Evolutionary conservation across 2,329 filamentous ascomycete species (phyloP), one percentile per base, ranked within the genome.

Genomic region (Fusarium sp.): DNA sequence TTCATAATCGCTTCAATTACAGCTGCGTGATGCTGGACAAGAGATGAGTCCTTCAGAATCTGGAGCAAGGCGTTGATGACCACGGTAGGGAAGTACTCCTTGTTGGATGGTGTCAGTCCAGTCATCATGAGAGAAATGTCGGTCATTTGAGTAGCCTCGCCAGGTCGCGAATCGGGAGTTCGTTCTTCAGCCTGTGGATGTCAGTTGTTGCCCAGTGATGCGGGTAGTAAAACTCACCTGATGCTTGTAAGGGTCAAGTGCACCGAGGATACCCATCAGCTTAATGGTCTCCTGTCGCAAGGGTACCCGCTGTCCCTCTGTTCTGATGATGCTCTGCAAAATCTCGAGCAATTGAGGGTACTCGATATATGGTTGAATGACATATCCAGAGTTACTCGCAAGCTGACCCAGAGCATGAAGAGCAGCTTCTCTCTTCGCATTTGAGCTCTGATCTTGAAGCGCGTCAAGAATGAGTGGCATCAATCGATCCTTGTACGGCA

Each of bases 51-150:
- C 75, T 95, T 97, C 38, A 99, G 83, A 71, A 99, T 94, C 60
- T 94, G 91, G 75, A 99, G 90, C 13, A 99, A 86, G 3, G 96
- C 97, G 75, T 97, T 97, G 78, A 99, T 98, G 48, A 98, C 96
- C 20, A 99, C 94, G 0, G 96, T 99, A 1, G 96, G 96, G 77
- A 97, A 99, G 80, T 99, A 99, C 75, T 99, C 96, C 77, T 99
- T 97, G 76, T 93, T 97, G 1, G 95, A 98, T 0, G 96, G 97
- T 1, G 94, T 98, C 43, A 98, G 85, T 16, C 97, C 96, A 44
- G 93, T 94, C 95, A 99, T 99, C 86, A 99, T 98, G 30, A 99
- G 86, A 6, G 94, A 96, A 47, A 99, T 97, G 80, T 99, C 96
- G 1, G 95, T 97, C 74, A 97, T 83, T 61, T 90, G 88, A 43